A percentile compares a stretch with the other conserved stretches of the same genome.
Evolutionary conservation across 257 asterid genomes (phyloP).

Genomic region (Ocimum tenuiflorum): DNA sequence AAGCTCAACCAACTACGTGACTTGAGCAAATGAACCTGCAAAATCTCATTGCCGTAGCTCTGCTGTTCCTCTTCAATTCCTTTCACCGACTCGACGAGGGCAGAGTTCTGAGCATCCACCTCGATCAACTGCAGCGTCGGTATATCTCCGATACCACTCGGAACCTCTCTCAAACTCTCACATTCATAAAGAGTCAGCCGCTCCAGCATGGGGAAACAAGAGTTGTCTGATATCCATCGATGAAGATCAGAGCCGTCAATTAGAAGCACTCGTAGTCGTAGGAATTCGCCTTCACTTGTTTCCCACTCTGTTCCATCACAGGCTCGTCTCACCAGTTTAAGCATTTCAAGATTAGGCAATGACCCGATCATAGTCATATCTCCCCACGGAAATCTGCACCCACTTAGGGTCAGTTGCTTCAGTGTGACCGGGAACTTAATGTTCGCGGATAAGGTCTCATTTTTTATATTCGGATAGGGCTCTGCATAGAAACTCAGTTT

Average conservation of each 20-base stretch:
- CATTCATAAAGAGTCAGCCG: too few species aligned
- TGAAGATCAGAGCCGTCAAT: neutral
- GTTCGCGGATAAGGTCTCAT: too few species aligned
- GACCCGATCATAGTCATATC: neutral
- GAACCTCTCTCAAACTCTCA: conserved; percentile 1
- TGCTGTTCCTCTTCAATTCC: conserved; percentile 3
- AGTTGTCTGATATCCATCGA: neutral
- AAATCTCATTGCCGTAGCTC: neutral
- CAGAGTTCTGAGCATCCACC: too few species aligned
- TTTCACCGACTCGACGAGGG: neutral
- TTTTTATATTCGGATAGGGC: too few species aligned
- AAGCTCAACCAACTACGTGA: neutral
- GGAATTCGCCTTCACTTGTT: too few species aligned
- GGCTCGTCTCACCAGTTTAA: too few species aligned
- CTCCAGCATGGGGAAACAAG: neutral
- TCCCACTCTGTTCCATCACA: too few species aligned
- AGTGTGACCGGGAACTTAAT: neutral
- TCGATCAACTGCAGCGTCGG: conserved; percentile 15
- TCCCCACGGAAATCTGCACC: conserved; percentile 11
- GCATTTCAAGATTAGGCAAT: too few species aligned
- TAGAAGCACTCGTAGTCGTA: neutral
- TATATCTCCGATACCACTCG: conserved; percentile 11
- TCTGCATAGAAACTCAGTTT: too few species aligned
- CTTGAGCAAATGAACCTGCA: neutral
- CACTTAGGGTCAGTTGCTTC: conserved; percentile 11